These are phyloP conservation scores for Phialemoniopsis sp. DNA, from an alignment of 2,329 filamentous ascomycete genomes.

Conservation along the genomic window DNA sequence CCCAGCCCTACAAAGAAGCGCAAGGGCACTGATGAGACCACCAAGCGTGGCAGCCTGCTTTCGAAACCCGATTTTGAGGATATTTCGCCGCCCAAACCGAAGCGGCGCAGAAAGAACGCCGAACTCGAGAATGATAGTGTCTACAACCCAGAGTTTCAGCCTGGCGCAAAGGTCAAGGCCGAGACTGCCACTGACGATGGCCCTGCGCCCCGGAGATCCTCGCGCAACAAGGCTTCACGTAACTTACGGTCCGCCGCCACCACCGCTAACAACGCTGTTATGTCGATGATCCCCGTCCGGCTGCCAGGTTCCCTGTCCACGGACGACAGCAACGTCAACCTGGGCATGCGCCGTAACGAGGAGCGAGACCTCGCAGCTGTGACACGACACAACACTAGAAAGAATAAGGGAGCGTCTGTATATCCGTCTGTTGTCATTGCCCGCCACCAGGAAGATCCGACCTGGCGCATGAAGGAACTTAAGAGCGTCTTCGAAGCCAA, in stretches of 20 bases:
- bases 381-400: slow-evolving; percentile 38
- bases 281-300: slow-evolving; percentile 24
- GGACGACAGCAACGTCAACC: slow-evolving; percentile 14
- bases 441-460: slow-evolving; percentile 18
- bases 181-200: neutral
- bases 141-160: slow-evolving; percentile 17
- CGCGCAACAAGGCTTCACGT: slow-evolving; percentile 13
- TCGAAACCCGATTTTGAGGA: slow-evolving; percentile 18
- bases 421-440: slow-evolving; percentile 22
- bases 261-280: slow-evolving; percentile 17
- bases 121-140: slow-evolving; percentile 18
- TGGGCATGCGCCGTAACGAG: slow-evolving; percentile 20
- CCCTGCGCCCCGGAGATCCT: slow-evolving; percentile 15
- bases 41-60: slow-evolving; percentile 9
- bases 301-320: slow-evolving; percentile 21
- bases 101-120: slow-evolving; percentile 21
- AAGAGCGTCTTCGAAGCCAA: slow-evolving; percentile 20
- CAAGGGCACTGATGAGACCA: slow-evolving; percentile 16
- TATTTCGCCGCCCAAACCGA: slow-evolving; percentile 16
- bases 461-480: slow-evolving; percentile 15
- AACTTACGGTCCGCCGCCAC: slow-evolving; percentile 15
- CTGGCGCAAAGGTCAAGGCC: neutral
- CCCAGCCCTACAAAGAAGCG: slow-evolving; percentile 32
- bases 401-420: slow-evolving; percentile 35
- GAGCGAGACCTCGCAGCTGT: slow-evolving; percentile 37